Evolutionary conservation across 129 eudicot genomes (phyloP).

Genomic region (Centrapalus pauciflorus): DNA sequence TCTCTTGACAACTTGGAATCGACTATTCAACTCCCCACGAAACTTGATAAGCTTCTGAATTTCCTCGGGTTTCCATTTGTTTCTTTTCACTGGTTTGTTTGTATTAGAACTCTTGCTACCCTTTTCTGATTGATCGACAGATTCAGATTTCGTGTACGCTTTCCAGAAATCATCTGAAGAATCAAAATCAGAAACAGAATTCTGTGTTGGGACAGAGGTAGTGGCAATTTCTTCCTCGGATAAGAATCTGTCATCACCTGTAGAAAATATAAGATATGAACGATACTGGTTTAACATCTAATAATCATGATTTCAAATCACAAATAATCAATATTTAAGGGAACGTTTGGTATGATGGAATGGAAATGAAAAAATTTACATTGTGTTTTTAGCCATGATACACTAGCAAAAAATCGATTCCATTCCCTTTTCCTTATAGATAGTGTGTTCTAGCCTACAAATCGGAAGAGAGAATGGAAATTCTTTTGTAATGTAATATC

Average conservation of each 20-base stretch:
- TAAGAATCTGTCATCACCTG: slow-evolving; percentile 44
- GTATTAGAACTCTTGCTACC: slow-evolving; percentile 21
- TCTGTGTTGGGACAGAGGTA: slow-evolving; percentile 23
- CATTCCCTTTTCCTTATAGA: no score
- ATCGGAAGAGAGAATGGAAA: no score
- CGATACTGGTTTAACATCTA: no score
- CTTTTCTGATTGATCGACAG: slow-evolving; percentile 21
- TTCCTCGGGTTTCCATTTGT: slow-evolving; percentile 94
- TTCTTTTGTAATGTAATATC: no score
- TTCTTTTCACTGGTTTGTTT: slow-evolving; percentile 52
- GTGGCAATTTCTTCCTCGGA: slow-evolving; percentile 45
- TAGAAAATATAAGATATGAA: neutral
- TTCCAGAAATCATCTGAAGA: slow-evolving; percentile 61
- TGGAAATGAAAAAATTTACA: no score
- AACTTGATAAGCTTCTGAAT: slow-evolving; percentile 57
- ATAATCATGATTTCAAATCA: no score
- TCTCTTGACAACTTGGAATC: slow-evolving; percentile 87
- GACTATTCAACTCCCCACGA: slow-evolving; percentile 67
- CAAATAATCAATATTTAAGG: no score
- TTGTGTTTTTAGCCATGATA: no score
- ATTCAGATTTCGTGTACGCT: slow-evolving; percentile 28
- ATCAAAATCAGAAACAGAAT: slow-evolving; percentile 18
- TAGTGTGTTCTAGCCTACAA: no score
- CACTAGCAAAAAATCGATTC: no score
- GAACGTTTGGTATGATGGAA: no score